Base-by-base conservation (phyloP, 148 eudicot species). In the Polygonum maritimum region DNA sequence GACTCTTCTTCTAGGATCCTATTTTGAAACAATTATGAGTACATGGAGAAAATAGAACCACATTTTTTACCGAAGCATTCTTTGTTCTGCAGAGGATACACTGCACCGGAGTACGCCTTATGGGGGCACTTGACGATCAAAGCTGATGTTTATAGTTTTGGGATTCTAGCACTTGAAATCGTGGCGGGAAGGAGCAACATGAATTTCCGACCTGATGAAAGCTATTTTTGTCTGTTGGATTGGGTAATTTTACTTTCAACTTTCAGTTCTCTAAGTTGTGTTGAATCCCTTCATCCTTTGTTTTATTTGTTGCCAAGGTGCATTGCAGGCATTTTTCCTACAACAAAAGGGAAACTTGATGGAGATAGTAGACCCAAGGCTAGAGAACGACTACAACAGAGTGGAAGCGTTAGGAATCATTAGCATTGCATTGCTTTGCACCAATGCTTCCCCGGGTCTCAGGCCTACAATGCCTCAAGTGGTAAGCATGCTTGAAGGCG, bases 101-200 rank as follows among this genome's bases (percentile, higher is more conserved):
- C 87, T 85, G 89, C 89, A 41, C 95, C 88, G 0, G 88, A 87
- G 75, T 87, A 87, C 60, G 87, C 86, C 21, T 85, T 77, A 55
- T 87, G 83, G 74, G 74, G 74, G 14, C 18, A 71, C 15, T 45
- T 71, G n/a, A 71, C 74, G 4, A 18, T 22, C 74, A 71, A 71
- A 45, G 74, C 49, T 40, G 26, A 41, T 71, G 74, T 71, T 5
- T 71, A 71, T 71, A 71, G 49, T 33, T 71, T 40, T 22, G 74
- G 74, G 16, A 33, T 71, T 41, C 31, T 40, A 0, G 48, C 33
- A 45, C 74, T 71, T n/a, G 49, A 71, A 18, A 21, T 71, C 10
- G 74, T 71, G 14, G 35, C 49, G 0, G 33, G 74, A n/a, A 71
- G 51, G 16, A 71, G 74, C 26, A 71, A 71, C 74, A 71, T 40